phyloP scores from a whole-genome alignment of 345 rosid genomes.

The Salix caprea region DNA sequence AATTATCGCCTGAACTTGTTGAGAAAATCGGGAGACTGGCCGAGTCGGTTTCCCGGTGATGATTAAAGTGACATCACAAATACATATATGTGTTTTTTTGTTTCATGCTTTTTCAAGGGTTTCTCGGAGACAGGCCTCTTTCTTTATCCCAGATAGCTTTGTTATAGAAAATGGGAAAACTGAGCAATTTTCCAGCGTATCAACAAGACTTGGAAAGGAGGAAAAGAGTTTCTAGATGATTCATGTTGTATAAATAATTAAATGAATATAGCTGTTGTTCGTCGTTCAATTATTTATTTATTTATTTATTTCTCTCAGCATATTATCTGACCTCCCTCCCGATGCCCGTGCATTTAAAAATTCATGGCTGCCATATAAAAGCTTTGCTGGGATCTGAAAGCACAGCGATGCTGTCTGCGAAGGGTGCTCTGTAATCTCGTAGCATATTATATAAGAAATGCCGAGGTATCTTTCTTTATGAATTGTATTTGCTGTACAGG shows the following conservation, averaged over 20 bases:
- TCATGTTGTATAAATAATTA: neutral
- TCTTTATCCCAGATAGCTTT: constrained; percentile 3
- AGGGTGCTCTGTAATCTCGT: too few relatives aligned
- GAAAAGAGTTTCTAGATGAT: neutral
- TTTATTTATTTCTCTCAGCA: too few relatives aligned
- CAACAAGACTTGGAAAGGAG: neutral
- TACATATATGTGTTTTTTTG: neutral
- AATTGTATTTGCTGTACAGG: too few relatives aligned
- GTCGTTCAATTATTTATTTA: neutral
- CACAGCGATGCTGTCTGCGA: too few relatives aligned
- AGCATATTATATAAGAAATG: too few relatives aligned
- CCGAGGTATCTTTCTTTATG: too few relatives aligned
- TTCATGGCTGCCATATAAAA: too few relatives aligned
- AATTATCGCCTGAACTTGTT: constrained; percentile 65
- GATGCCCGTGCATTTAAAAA: too few relatives aligned
- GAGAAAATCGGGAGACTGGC: constrained; percentile 75
- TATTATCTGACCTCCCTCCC: too few relatives aligned
- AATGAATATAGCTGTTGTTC: neutral
- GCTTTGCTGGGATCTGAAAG: too few relatives aligned
- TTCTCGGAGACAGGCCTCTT: constrained; percentile 7
- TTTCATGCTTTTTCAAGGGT: neutral
- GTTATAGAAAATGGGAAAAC: constrained; percentile 15
- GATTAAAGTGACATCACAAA: constrained; percentile 13
- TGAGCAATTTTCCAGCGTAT: constrained; percentile 14
- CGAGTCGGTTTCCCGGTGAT: constrained; percentile 73